Percentiles rank a stretch among this genome's conserved stretches.
These are phyloP conservation scores for Trichoderma koningiopsis DNA, from an alignment of 2,329 filamentous ascomycete species.

Conservation along the genomic window DNA sequence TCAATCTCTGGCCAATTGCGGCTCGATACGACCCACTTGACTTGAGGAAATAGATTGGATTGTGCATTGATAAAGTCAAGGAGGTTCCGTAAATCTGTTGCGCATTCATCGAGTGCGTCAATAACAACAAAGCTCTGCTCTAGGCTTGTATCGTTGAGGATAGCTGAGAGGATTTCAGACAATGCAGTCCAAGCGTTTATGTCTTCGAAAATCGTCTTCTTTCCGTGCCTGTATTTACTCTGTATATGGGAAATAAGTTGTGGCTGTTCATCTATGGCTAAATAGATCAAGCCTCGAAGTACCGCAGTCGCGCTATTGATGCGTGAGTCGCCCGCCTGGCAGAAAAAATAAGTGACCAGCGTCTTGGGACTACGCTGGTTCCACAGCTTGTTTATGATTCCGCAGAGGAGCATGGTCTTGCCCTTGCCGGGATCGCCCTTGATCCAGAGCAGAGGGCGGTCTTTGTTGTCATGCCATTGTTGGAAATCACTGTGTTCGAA, in stretches of 20 bases:
- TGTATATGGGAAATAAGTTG: conserved; percentile 39
- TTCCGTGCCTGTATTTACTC: conserved; percentile 38
- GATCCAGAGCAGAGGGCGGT: no score
- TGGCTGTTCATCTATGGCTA: conserved; percentile 40
- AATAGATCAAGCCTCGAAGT: conserved; percentile 37
- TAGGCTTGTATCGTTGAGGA: conserved; percentile 42
- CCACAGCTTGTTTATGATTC: conserved; percentile 35
- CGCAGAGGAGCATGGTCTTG: conserved; percentile 43
- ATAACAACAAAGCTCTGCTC: conserved; percentile 38
- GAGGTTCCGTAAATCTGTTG: conserved; percentile 38
- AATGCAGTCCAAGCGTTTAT: conserved; percentile 42
- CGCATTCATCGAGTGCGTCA: conserved; percentile 50
- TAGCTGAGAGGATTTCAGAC: conserved; percentile 40
- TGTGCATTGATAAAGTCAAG: conserved; percentile 38
- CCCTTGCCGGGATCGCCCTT: conserved; percentile 1
- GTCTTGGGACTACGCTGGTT: background rate
- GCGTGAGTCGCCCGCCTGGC: conserved; percentile 30
- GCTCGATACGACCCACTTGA: conserved; percentile 50
- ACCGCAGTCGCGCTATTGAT: conserved; percentile 45
- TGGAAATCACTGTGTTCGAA: background rate
- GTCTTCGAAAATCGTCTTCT: conserved; percentile 44
- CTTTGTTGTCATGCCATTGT: no score
- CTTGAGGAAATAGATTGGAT: background rate
- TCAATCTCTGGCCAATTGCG: conserved; percentile 43
- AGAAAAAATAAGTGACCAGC: conserved; percentile 2